Percentiles rank a stretch among this genome's conserved stretches.
phyloP scores from a whole-genome alignment of 257 asterid genomes.

The Ocimum tenuiflorum region DNA sequence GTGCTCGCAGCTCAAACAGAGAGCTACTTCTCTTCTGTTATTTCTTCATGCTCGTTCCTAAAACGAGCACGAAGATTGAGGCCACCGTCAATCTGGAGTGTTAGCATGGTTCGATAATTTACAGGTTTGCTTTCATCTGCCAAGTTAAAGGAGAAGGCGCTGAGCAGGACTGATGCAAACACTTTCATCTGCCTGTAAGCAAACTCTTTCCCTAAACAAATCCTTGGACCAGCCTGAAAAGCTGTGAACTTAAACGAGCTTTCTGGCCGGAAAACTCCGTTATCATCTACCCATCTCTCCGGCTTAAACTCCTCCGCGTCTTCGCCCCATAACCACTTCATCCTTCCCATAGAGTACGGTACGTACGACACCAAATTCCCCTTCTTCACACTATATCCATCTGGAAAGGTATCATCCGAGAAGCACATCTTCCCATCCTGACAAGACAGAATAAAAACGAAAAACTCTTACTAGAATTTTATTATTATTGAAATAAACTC shows the following conservation, averaged over 20 bases:
- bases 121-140: constrained; percentile 37
- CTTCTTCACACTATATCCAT: constrained; percentile 51
- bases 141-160: constrained; percentile 42
- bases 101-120: constrained; percentile 45
- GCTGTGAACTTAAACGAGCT: constrained; percentile 64
- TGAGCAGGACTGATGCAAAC: constrained; percentile 46
- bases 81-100: constrained; percentile 60
- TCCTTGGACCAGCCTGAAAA: constrained; percentile 74
- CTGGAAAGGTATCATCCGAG: constrained; percentile 52
- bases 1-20: no score
- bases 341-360: constrained; percentile 69
- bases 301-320: constrained; percentile 67
- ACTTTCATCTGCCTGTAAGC: constrained; percentile 71
- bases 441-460: neutral
- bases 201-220: constrained; percentile 62
- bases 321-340: constrained; percentile 58
- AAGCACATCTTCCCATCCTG: constrained; percentile 63
- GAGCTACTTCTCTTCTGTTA: neutral
- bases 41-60: neutral
- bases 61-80: constrained; percentile 37
- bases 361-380: constrained; percentile 37
- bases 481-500: no score
- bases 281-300: constrained; percentile 55
- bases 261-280: constrained; percentile 41
- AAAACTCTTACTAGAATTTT: no score